Percentiles rank a stretch among this genome's conserved stretches.
These are phyloP conservation scores for Trichoderma atrobrunneum DNA, from an alignment of 2,329 filamentous ascomycete species.

Conservation along the genomic window DNA sequence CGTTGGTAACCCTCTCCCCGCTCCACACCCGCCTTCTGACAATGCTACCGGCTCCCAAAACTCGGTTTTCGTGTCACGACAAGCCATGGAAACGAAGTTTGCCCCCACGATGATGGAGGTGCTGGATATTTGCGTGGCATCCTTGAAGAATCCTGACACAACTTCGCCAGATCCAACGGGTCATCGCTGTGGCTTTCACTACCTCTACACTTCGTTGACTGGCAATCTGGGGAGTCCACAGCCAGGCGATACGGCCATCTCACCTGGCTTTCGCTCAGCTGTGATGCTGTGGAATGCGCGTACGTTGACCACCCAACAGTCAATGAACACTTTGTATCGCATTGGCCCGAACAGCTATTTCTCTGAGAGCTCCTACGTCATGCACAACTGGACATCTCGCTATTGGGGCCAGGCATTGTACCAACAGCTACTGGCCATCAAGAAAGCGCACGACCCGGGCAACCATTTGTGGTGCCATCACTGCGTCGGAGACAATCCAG, in stretches of 20 bases:
- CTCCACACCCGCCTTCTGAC: neutral
- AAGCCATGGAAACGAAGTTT: neutral
- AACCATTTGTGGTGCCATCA: neutral
- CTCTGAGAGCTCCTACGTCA: neutral
- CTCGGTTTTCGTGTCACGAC: neutral
- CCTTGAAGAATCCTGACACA: neutral
- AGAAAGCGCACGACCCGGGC: neutral
- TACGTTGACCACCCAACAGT: neutral
- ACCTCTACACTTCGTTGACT: neutral
- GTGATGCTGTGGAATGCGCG: neutral
- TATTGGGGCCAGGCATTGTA: neutral
- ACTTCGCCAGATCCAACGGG: neutral
- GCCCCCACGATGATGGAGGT: neutral
- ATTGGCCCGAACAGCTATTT: neutral
- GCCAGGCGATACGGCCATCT: neutral
- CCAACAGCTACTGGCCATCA: neutral
- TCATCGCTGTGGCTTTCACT: neutral
- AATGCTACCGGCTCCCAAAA: neutral
- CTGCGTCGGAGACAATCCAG: neutral
- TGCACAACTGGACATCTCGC: neutral
- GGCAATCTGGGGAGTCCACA: neutral
- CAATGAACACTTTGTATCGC: neutral
- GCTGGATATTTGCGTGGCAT: neutral
- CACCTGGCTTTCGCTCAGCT: neutral
- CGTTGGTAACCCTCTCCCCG: neutral